Percentiles rank a stretch among this genome's conserved stretches.
Evolutionary conservation across 192 early-diverging fungal genomes (phyloP).

Genomic region (Podila epigama): DNA sequence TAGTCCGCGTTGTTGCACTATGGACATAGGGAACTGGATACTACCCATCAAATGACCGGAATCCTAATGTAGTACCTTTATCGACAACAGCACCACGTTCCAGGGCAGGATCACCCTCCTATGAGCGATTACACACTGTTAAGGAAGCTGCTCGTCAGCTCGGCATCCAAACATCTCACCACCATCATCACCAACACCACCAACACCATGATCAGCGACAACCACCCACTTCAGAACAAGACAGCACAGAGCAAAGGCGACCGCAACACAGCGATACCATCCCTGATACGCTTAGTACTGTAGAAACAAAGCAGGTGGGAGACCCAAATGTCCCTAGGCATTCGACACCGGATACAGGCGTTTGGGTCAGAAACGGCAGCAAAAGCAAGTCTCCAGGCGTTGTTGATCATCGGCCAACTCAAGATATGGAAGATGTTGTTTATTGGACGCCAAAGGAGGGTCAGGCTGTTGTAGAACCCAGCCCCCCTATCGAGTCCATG

Average conservation of each 20-base stretch:
- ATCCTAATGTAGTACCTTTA: constrained; percentile 7
- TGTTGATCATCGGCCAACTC: background rate
- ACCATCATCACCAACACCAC: constrained; percentile 1
- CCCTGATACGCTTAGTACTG: no score
- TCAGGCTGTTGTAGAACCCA: background rate
- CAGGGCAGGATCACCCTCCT: constrained; percentile 33
- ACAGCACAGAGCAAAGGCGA: background rate
- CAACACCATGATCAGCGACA: constrained; percentile 6
- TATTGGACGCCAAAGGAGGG: background rate
- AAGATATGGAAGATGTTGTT: constrained; percentile 25
- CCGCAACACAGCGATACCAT: background rate
- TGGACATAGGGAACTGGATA: constrained; percentile 1
- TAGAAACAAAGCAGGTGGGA: no score
- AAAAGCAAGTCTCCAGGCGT: constrained; percentile 5
- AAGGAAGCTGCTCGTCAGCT: constrained; percentile 34
- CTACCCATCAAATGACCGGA: background rate
- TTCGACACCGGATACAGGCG: background rate
- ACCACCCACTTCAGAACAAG: background rate
- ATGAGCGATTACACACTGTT: constrained; percentile 23
- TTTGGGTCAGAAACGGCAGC: background rate
- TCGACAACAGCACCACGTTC: background rate
- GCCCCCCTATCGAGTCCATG: no score
- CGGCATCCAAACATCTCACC: constrained; percentile 15
- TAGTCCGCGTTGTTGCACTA: no score
- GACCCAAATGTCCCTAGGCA: background rate